Conservation (phyloP, 371 early-diverging fungal species). For the Saksenaea oblongispora region DNA sequence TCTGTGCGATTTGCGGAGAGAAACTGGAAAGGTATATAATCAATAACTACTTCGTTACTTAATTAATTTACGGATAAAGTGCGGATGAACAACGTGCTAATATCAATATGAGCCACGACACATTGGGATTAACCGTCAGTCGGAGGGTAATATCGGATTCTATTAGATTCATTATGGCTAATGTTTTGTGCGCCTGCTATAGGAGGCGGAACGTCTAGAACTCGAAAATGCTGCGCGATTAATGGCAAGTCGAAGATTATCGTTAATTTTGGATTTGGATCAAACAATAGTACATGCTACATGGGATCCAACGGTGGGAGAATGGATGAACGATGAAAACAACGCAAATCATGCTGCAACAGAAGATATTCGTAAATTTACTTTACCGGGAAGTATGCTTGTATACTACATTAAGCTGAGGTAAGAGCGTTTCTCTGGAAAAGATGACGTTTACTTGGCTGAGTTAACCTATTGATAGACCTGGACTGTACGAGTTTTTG, state of each 20-base stretch:
- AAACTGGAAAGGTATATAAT: conserved; percentile 52
- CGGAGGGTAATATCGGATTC: conserved; percentile 34
- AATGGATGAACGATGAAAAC: conserved; percentile 77
- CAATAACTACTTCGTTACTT: neutral
- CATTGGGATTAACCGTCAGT: conserved; percentile 72
- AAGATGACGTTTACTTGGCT: neutral
- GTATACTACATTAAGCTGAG: conserved; percentile 87
- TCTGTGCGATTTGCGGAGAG: conserved; percentile 83
- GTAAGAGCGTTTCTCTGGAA: conserved; percentile 17
- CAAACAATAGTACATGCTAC: conserved; percentile 99
- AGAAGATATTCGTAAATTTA: conserved; percentile 74
- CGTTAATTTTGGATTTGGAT: conserved; percentile 98
- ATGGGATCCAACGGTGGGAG: conserved; percentile 76
- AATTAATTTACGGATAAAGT: neutral
- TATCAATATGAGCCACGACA: conserved; percentile 83
- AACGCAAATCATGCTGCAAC: conserved; percentile 61
- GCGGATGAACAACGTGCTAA: conserved; percentile 27
- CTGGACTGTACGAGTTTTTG: conserved; percentile 83
- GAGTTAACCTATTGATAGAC: conserved; percentile 41
- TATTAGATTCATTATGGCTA: neutral
- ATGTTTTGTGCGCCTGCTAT: conserved; percentile 1
- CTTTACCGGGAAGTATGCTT: conserved; percentile 66
- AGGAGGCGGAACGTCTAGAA: conserved; percentile 85
- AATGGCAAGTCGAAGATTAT: conserved; percentile 71
- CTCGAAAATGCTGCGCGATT: conserved; percentile 70